phyloP scores from a whole-genome alignment of 768 basidiomycete species.

The Phallus indusiatus region DNA sequence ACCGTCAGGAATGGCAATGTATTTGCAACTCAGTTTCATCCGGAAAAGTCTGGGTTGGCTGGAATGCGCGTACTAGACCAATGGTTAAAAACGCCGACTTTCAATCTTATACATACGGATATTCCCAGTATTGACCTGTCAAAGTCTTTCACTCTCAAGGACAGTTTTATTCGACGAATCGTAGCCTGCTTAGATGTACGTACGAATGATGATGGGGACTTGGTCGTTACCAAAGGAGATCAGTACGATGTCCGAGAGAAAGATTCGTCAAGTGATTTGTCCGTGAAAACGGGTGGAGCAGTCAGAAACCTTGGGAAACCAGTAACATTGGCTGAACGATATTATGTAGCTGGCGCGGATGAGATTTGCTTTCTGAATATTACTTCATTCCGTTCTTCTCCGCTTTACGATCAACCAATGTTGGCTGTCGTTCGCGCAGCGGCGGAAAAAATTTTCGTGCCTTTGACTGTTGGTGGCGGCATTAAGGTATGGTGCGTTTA shows the following conservation, averaged over 20 bases:
- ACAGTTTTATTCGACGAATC: slow-evolving; percentile 86
- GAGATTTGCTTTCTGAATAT: slow-evolving; percentile 98
- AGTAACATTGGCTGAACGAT: slow-evolving; percentile 78
- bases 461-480: slow-evolving; percentile 97
- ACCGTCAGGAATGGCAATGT: slow-evolving; percentile 75
- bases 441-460: slow-evolving; percentile 86
- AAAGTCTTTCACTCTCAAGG: slow-evolving; percentile 18
- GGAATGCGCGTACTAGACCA: slow-evolving; percentile 71
- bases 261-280: slow-evolving; percentile 16
- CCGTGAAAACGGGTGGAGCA: slow-evolving; percentile 48
- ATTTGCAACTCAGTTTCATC: slow-evolving; percentile 94
- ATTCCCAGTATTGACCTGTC: background rate
- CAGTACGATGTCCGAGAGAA: slow-evolving; percentile 98
- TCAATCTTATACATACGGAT: background rate
- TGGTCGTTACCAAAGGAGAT: slow-evolving; percentile 98
- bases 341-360: slow-evolving; percentile 85
- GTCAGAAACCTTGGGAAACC: slow-evolving; percentile 98
- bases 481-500: slow-evolving; percentile 47
- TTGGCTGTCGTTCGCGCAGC: slow-evolving; percentile 87
- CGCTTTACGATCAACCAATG: slow-evolving; percentile 96
- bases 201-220: slow-evolving; percentile 89
- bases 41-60: slow-evolving; percentile 89
- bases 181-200: slow-evolving; percentile 97
- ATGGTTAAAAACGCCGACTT: slow-evolving; percentile 48
- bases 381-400: slow-evolving; percentile 96